Conservation (phyloP, 2,329 filamentous ascomycete genomes). For the Colletotrichum sojae region DNA sequence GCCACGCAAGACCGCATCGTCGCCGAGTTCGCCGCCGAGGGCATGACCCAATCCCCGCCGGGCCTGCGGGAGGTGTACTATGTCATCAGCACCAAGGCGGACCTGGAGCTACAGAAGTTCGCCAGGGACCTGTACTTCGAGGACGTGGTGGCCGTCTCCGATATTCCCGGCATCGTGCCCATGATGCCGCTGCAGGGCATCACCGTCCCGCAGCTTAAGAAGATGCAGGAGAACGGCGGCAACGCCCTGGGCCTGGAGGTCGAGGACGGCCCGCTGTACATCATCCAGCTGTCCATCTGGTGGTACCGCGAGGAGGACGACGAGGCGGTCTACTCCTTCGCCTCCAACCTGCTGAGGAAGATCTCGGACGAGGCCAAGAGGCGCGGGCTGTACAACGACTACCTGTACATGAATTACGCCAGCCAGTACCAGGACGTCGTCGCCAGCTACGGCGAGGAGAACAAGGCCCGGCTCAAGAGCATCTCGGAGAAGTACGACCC, state of each 20-base stretch:
- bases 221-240: conserved; percentile 54
- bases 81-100: conserved; percentile 42
- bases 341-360: conserved; percentile 40
- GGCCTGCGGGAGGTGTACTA: conserved; percentile 45
- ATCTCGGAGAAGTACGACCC: conserved; percentile 53
- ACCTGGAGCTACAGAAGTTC: conserved; percentile 41
- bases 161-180: conserved; percentile 46
- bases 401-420: conserved; percentile 61
- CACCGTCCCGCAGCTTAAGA: conserved; percentile 52
- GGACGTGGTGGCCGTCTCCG: conserved; percentile 18
- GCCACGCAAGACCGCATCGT: conserved; percentile 42
- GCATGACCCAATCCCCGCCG: conserved; percentile 27
- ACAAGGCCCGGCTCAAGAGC: conserved; percentile 48
- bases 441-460: conserved; percentile 55
- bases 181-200: conserved; percentile 57
- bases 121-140: conserved; percentile 40
- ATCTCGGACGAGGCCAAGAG: conserved; percentile 39
- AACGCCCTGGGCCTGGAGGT: conserved; percentile 54
- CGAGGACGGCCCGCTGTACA: conserved; percentile 45
- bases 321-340: conserved; percentile 40
- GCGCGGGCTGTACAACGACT: conserved; percentile 41
- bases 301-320: conserved; percentile 44
- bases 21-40: conserved; percentile 39
- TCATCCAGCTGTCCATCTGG: conserved; percentile 43
- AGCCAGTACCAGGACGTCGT: conserved; percentile 55